These are phyloP conservation scores for Gamsiella multidivaricata DNA, from an alignment of 192 early-diverging fungal species.

Conservation along the genomic window DNA sequence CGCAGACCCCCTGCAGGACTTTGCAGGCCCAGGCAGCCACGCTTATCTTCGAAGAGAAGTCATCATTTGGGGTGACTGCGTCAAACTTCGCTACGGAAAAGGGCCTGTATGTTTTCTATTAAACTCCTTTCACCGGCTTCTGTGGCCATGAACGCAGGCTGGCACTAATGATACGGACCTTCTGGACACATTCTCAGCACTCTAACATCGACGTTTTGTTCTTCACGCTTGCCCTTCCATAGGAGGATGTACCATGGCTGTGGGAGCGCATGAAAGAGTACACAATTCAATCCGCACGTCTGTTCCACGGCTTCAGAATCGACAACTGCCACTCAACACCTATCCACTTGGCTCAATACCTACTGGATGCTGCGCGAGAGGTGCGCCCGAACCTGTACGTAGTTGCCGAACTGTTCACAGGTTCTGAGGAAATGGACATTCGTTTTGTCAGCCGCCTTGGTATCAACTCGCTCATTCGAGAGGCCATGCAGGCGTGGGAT, in stretches of 20 bases:
- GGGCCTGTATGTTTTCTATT: conserved; percentile 57
- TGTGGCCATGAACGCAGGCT: conserved; percentile 4
- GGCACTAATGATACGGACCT: no score
- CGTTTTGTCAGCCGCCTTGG: conserved; percentile 92
- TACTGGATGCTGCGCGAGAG: conserved; percentile 88
- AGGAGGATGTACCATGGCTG: conserved; percentile 92
- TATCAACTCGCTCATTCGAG: conserved; percentile 96
- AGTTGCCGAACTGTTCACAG: conserved; percentile 98
- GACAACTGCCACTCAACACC: conserved; percentile 99
- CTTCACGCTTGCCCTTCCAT: conserved; percentile 1
- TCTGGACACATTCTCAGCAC: background rate
- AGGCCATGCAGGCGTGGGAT: conserved; percentile 99
- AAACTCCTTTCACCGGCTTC: background rate
- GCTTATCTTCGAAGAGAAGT: conserved; percentile 95
- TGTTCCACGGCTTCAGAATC: conserved; percentile 97
- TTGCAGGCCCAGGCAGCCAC: conserved; percentile 87
- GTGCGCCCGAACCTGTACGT: conserved; percentile 95
- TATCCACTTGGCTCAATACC: conserved; percentile 90
- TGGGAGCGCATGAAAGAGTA: conserved; percentile 95
- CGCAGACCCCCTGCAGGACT: conserved; percentile 90
- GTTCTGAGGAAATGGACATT: conserved; percentile 93
- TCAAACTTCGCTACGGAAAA: conserved; percentile 95
- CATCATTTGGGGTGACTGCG: conserved; percentile 99
- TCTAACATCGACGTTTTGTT: no score
- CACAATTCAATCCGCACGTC: conserved; percentile 85